Base-by-base conservation (phyloP, 2,329 filamentous ascomycete species). In the Arthrobotrys sinensis region DNA sequence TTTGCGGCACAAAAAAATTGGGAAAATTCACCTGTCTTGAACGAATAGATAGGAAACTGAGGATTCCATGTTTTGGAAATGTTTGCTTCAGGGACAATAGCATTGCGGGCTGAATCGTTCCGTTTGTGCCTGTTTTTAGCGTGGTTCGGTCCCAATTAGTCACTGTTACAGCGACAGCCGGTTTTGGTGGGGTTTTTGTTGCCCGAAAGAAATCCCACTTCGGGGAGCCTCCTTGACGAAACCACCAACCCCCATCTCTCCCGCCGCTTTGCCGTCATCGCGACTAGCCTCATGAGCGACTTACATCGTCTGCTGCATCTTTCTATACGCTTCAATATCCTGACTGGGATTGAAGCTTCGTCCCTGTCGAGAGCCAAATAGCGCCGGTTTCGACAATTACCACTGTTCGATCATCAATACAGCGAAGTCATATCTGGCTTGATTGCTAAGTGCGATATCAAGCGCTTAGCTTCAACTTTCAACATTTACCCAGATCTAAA, bases 281-380 rank as follows among this genome's bases (percentile, higher is more conserved):
- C 64, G 46, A 67, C 64, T 16, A 46, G 16, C 63, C 55, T 67
- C 57, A 76, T 76, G 72, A 63, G n/a, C 65, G 21, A 43, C 65
- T 60, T 60, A 62, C 65, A 45, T 16, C 57, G 21, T 24, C 65
- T 40, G 21, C 55, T 62, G 19, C n/a, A 64, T 53, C 12, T 32
- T 12, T 34, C 48, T 28, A 16, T 64, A 36, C 14, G 70, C 52
- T 73, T 66, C 52, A 76, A 89, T 83, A 8, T 83, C 64, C 71
- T 53, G 40, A 34, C 50, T 19, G 36, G 16, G 55, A 62, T 71
- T 64, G 60, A 32, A 62, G 73, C 50, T 71, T 62, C 38, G 28
- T 10, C 60, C 3, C 46, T 24, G 10, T 38, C 34, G 8, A 48
- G 50, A 10, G 11, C 48, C n/a, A 12, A 48, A 45, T 70, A 64